Base-by-base conservation (phyloP, 176 grass and related monocot genomes). In the Ananas comosus region DNA sequence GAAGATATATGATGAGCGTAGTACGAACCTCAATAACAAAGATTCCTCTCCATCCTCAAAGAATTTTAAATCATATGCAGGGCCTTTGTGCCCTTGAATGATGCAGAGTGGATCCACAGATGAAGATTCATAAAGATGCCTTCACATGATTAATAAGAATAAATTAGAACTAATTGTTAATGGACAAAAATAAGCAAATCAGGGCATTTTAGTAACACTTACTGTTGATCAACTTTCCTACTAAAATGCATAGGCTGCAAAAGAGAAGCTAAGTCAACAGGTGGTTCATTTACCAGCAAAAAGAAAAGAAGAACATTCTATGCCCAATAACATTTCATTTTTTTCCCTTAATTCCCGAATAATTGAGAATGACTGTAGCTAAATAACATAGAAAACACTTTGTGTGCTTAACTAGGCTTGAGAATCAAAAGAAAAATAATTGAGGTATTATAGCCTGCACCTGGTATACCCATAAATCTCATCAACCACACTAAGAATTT, bases 61-160 rank as follows among this genome's bases (percentile, higher is more conserved):
- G 79, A 96, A 96, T 77, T 76, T 86, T 63, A 84, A 78, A 50
- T 96, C 93, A 49, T 96, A 92, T 0, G 72, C 77, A 6, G 93
- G 86, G 49, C 94, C 94, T 47, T 74, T 78, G 71, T 97, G 94
- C 63, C 76, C 94, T 66, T 85, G 86, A 51, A 92, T 76, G 61
- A 90, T 79, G 66, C 66, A 85, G 67, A 87, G 57, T 17, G 82
- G 94, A 21, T 90, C 86, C 4, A 74, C 76, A 14, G 77, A 56
- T 13, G 47, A 10, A 52, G 25, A 67, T 1, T 66, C 70, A 9
- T 61, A 18, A 61, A 22, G 16, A 19, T 61, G 21, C 56, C 56
- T 61, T 61, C 16, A 61, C 56, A 42, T 7, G 4, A 19, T 61
- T 61, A n/a, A 61, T 0, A 61, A 61, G 13, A 61, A 61, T 59